Evolutionary conservation across 805 yeast genomes (phyloP).

Genomic region (Barnettozyma salicaria): DNA sequence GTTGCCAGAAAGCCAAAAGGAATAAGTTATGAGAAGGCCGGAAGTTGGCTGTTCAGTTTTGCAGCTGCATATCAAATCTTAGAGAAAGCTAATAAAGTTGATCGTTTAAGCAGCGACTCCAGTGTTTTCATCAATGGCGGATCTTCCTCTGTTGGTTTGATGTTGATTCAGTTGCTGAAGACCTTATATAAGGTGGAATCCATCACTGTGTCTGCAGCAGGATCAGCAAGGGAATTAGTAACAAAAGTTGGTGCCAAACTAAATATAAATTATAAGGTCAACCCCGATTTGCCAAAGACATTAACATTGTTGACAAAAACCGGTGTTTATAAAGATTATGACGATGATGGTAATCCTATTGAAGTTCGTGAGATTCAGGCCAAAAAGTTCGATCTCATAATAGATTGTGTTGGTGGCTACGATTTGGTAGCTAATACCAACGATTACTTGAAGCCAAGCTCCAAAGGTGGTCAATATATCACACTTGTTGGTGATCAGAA

Average conservation of each 20-base stretch:
- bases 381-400: slow-evolving; percentile 50
- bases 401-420: slow-evolving; percentile 68
- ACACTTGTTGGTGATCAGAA: slow-evolving; percentile 61
- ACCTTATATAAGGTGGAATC: slow-evolving; percentile 39
- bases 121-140: slow-evolving; percentile 70
- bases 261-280: slow-evolving; percentile 42
- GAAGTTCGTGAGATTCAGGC: slow-evolving; percentile 18
- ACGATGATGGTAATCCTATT: slow-evolving; percentile 22
- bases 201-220: slow-evolving; percentile 55
- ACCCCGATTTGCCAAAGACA: slow-evolving; percentile 18
- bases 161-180: slow-evolving; percentile 54
- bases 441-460: slow-evolving; percentile 36
- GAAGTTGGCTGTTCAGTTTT: slow-evolving; percentile 56
- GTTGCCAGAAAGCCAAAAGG: slow-evolving; percentile 42
- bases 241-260: slow-evolving; percentile 46
- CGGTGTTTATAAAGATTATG: slow-evolving; percentile 30
- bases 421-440: slow-evolving; percentile 38
- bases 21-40: slow-evolving; percentile 48
- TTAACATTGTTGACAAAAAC: slow-evolving; percentile 20
- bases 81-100: slow-evolving; percentile 23
- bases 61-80: slow-evolving; percentile 55
- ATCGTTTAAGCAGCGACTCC: slow-evolving; percentile 32
- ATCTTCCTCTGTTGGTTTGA: slow-evolving; percentile 66
- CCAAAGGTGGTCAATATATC: slow-evolving; percentile 45
- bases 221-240: slow-evolving; percentile 41